Percentiles rank a stretch among this genome's conserved stretches.
phyloP scores from a whole-genome alignment of 805 yeast species.

The Groenewaldozyma tartarivorans region DNA sequence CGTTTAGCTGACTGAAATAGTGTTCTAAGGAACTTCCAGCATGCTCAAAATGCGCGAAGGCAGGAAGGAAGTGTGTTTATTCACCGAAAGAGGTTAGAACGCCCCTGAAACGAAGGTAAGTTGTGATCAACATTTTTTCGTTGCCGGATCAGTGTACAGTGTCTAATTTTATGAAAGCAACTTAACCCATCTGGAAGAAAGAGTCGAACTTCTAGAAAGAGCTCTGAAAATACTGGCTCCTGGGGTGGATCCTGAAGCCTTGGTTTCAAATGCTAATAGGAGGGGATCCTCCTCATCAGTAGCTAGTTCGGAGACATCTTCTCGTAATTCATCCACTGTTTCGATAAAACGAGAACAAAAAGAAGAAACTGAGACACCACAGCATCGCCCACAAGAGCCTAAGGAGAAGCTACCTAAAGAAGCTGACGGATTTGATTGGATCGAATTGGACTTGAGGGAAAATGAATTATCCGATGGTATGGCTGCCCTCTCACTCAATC shows the following conservation, averaged over 20 bases:
- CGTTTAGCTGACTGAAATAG: slow-evolving; percentile 7
- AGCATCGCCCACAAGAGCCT: slow-evolving; percentile 23
- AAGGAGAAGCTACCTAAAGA: slow-evolving; percentile 34
- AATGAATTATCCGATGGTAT: slow-evolving; percentile 42
- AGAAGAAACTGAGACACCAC: too few species aligned
- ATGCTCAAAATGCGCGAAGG: slow-evolving; percentile 65
- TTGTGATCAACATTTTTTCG: too few species aligned
- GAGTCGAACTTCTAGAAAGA: slow-evolving; percentile 39
- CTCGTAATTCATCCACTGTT: not conserved
- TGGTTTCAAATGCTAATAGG: slow-evolving; percentile 19
- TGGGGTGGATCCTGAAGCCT: slow-evolving; percentile 36
- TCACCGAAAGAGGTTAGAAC: slow-evolving; percentile 72
- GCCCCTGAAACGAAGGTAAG: slow-evolving; percentile 62
- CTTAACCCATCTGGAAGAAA: slow-evolving; percentile 63
- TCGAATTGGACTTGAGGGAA: slow-evolving; percentile 35
- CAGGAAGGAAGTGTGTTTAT: slow-evolving; percentile 66
- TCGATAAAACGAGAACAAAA: slow-evolving; percentile 3
- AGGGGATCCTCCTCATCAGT: slow-evolving; percentile 1
- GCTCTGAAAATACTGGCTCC: slow-evolving; percentile 37
- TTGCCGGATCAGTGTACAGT: too few species aligned
- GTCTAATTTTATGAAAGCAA: slow-evolving; percentile 29
- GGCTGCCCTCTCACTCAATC: slow-evolving; percentile 48
- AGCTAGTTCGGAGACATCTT: not conserved
- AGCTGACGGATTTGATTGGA: slow-evolving; percentile 52
- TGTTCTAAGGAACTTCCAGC: slow-evolving; percentile 73